phyloP scores from a whole-genome alignment of 2,329 filamentous ascomycete genomes.

The Alternaria viburni region DNA sequence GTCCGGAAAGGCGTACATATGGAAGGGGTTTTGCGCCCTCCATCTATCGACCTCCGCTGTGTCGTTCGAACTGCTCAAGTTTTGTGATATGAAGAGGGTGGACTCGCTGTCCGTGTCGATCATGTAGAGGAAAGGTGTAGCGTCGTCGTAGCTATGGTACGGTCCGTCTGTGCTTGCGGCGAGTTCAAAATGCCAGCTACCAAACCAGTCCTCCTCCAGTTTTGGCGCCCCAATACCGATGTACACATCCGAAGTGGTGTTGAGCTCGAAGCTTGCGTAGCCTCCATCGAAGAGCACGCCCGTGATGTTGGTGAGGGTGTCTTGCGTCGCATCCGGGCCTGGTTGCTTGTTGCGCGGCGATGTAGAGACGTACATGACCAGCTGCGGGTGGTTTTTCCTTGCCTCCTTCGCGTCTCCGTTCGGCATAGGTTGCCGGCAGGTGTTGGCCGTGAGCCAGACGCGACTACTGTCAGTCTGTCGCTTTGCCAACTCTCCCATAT shows the following conservation, averaged over 20 bases:
- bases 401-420: conserved; percentile 56
- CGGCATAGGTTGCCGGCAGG: conserved; percentile 75
- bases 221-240: conserved; percentile 77
- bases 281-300: conserved; percentile 67
- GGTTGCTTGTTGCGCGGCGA: conserved; percentile 68
- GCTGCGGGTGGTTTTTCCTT: conserved; percentile 61
- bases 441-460: conserved; percentile 85
- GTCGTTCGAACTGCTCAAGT: conserved; percentile 64
- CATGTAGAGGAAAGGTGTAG: conserved; percentile 70
- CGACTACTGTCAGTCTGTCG: conserved; percentile 41
- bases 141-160: conserved; percentile 71
- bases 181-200: conserved; percentile 79
- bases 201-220: conserved; percentile 63
- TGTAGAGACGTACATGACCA: conserved; percentile 78
- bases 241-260: conserved; percentile 72
- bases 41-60: conserved; percentile 59
- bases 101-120: conserved; percentile 84
- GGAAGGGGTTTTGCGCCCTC: conserved; percentile 66
- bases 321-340: conserved; percentile 62
- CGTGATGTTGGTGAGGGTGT: conserved; percentile 51
- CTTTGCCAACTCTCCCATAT: conserved; percentile 17
- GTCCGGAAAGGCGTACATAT: conserved; percentile 75
- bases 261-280: conserved; percentile 69
- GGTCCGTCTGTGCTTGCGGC: conserved; percentile 80
- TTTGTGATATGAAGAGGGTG: conserved; percentile 78